Base-by-base conservation (phyloP, 352 stramenopile genomes). In the Globisporangium spiculum region DNA sequence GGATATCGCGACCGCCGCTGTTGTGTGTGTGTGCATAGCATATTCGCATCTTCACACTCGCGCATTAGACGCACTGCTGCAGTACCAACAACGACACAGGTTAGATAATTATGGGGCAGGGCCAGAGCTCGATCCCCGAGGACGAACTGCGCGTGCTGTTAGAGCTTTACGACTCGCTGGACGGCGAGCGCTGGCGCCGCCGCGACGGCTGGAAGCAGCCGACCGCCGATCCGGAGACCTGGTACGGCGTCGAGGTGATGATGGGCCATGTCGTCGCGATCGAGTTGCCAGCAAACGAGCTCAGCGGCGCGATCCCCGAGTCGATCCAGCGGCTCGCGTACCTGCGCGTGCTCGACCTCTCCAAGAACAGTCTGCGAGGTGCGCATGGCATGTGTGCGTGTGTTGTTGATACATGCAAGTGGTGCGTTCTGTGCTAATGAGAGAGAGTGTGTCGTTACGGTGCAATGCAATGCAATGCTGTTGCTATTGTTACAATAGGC, bases 161-260 rank as follows among this genome's bases (percentile, higher is more conserved):
- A 32, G 86, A 90, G 56, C 72, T 94, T 12, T 90, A 84, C 70
- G 80, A 93, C 65, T 83, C 83, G 58, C 81, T 93, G 16, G 77
- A 72, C 18, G 86, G 86, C 53, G 83, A 90, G 50, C 77, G 75
- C 55, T 94, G 86, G 86, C 84, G 84, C 14, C 83, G 86, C 12
- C 81, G 83, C 53, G 79, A 92, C 69, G 86, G 84, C 54, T 94
- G 86, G 86, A 89, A 88, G 68, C 80, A 90, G 77, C 76, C 79
- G 41, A 86, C 83, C 30, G 50, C 77, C n/a, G 83, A 93, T 60
- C 83, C 84, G 4, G 83, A 94, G 78, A 83, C 79, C 22, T 94
- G 86, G 86, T 91, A 90, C 70, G 86, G 86, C 68, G 85, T 94
- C 55, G 73, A 91, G 56, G 85, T 94, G 48, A 61, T 73, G 30